Evolutionary conservation across 2,329 filamentous ascomycete genomes (phyloP).

Genomic region (Cytospora chrysosperma): DNA sequence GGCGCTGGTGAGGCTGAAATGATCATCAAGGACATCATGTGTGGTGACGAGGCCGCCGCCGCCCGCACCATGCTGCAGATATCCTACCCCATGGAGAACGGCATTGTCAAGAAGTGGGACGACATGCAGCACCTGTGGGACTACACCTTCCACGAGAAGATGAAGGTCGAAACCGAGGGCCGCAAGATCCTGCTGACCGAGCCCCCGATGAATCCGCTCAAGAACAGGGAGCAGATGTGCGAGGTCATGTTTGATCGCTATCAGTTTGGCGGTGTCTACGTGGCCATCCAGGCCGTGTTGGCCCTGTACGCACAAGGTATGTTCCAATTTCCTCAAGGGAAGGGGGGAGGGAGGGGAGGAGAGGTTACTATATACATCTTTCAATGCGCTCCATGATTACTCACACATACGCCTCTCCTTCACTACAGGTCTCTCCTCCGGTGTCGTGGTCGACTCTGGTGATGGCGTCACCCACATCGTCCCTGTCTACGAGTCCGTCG

Average conservation of each 20-base stretch:
- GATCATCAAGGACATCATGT: constrained; percentile 98
- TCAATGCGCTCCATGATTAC: background rate
- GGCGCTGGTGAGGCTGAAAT: constrained; percentile 45
- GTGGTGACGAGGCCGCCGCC: constrained; percentile 94
- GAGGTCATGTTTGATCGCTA: constrained; percentile 99
- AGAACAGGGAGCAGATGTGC: constrained; percentile 96
- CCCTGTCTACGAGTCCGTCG: constrained; percentile 96
- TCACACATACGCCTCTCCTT: background rate
- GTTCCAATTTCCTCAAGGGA: constrained; percentile 24
- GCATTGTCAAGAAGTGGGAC: constrained; percentile 99
- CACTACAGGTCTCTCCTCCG: constrained; percentile 71
- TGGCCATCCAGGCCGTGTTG: constrained; percentile 95
- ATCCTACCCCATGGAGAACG: constrained; percentile 99
- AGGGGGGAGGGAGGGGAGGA: too few species aligned
- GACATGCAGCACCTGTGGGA: constrained; percentile 99
- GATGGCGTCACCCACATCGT: constrained; percentile 99
- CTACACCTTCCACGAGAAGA: constrained; percentile 97
- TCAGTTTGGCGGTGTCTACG: constrained; percentile 93
- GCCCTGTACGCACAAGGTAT: constrained; percentile 94
- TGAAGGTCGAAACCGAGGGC: constrained; percentile 84
- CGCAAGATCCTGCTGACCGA: constrained; percentile 98
- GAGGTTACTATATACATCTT: background rate
- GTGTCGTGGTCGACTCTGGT: constrained; percentile 97
- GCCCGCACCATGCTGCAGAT: constrained; percentile 97
- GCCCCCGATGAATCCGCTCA: constrained; percentile 95